A percentile compares a stretch with the other conserved stretches of the same genome.
These are phyloP conservation scores for Globisporangium polare DNA, from an alignment of 352 stramenopile genomes.

Conservation along the genomic window DNA sequence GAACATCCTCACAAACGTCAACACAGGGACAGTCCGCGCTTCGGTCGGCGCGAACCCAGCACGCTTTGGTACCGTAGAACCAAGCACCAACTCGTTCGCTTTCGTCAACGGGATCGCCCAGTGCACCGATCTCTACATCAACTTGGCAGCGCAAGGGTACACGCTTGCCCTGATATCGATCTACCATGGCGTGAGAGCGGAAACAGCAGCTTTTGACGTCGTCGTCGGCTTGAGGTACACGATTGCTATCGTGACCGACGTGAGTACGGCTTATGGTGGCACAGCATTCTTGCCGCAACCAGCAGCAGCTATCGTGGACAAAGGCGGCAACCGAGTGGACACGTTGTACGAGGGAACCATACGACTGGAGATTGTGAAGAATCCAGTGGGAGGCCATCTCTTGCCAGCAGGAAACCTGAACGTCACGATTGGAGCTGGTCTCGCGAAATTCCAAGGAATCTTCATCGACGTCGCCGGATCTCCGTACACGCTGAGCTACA, in stretches of 20 bases:
- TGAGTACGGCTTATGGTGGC: slow-evolving; percentile 77
- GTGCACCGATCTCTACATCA: slow-evolving; percentile 70
- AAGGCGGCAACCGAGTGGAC: slow-evolving; percentile 63
- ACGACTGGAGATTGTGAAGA: slow-evolving; percentile 64
- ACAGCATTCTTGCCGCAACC: slow-evolving; percentile 76
- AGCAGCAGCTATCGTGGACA: slow-evolving; percentile 70
- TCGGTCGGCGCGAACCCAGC: slow-evolving; percentile 50
- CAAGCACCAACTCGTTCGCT: slow-evolving; percentile 40
- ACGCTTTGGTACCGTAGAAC: slow-evolving; percentile 47
- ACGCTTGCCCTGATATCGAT: slow-evolving; percentile 66
- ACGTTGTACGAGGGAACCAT: slow-evolving; percentile 43
- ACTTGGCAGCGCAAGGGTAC: slow-evolving; percentile 55
- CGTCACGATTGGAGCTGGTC: slow-evolving; percentile 43
- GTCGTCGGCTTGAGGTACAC: slow-evolving; percentile 52
- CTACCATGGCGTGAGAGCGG: slow-evolving; percentile 61
- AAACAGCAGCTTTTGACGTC: slow-evolving; percentile 72
- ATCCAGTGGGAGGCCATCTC: slow-evolving; percentile 48
- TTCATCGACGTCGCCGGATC: slow-evolving; percentile 78
- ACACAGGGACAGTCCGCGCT: slow-evolving; percentile 44
- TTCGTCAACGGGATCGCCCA: slow-evolving; percentile 76
- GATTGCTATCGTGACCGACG: slow-evolving; percentile 62
- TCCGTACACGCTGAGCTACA: slow-evolving; percentile 74
- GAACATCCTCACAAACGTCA: slow-evolving; percentile 69
- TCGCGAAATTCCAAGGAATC: slow-evolving; percentile 54
- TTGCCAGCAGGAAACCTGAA: slow-evolving; percentile 43